A percentile compares a stretch with the other conserved stretches of the same genome.
Evolutionary conservation across 1,284 basidiomycete species (phyloP).

Genomic region (Cutaneotrichosporon spelunceum): DNA sequence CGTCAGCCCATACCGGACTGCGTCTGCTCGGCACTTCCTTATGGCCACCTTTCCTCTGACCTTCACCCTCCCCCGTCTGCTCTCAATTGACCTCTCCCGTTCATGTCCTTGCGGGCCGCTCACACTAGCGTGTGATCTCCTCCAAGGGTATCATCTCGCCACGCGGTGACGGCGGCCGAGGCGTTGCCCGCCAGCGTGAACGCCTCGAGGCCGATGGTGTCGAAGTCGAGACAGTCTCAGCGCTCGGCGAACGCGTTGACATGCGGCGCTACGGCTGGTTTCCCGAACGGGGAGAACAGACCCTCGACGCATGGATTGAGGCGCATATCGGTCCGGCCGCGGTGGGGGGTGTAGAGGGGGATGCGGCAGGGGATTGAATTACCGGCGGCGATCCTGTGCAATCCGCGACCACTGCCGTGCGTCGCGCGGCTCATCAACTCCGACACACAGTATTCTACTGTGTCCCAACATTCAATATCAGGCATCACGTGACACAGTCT

Average conservation of each 20-base stretch:
- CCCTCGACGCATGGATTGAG: conserved; percentile 22
- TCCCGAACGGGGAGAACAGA: conserved; percentile 48
- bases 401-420: neutral
- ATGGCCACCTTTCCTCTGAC: neutral
- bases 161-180: conserved; percentile 67
- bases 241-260: conserved; percentile 56
- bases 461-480: neutral
- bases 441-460: neutral
- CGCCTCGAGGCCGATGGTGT: conserved; percentile 68
- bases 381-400: neutral
- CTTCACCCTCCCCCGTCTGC: neutral
- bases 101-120: neutral
- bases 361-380: neutral
- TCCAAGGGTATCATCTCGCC: conserved; percentile 63
- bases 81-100: neutral
- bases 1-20: too few species aligned
- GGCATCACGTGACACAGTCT: neutral
- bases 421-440: neutral
- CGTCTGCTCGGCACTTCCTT: too few species aligned
- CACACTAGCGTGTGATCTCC: conserved; percentile 44
- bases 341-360: too few species aligned
- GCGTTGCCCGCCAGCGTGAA: conserved; percentile 64
- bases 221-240: conserved; percentile 56
- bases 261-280: conserved; percentile 62
- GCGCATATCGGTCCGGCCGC: neutral